Conservation (phyloP, 352 stramenopile genomes). For the Phytopythium boreale region DNA sequence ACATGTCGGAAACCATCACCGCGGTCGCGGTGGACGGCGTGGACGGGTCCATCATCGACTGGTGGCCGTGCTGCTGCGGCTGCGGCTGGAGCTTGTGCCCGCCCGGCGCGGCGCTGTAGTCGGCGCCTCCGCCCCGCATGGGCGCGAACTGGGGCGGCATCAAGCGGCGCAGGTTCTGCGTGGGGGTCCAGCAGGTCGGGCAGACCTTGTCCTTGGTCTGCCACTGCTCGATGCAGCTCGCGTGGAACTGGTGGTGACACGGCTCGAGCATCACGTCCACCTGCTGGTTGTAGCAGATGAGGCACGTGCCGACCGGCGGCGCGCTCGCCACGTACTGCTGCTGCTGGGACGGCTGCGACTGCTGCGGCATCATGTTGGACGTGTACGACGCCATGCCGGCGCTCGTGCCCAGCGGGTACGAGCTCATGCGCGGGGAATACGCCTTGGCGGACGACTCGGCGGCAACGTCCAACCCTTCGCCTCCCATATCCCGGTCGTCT, state of each 20-base stretch:
- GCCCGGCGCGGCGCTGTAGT: constrained; percentile 13
- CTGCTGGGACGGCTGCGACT: constrained; percentile 10
- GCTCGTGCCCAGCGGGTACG: constrained; percentile 21
- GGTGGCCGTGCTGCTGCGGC: constrained; percentile 6
- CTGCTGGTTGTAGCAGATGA: constrained; percentile 35
- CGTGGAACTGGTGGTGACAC: constrained; percentile 81
- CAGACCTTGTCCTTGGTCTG: constrained; percentile 78
- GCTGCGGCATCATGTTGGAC: constrained; percentile 1
- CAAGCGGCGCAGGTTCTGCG: constrained; percentile 56
- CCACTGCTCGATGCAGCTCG: constrained; percentile 65
- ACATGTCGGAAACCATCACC: constrained; percentile 5
- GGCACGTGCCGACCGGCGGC: constrained; percentile 18
- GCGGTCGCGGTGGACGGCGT: not conserved
- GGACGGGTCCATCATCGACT: not conserved
- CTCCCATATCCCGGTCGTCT: constrained; percentile 18
- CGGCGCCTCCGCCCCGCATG: constrained; percentile 5
- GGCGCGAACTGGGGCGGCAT: constrained; percentile 22
- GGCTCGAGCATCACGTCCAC: constrained; percentile 48
- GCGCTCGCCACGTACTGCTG: constrained; percentile 9
- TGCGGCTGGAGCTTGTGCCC: constrained; percentile 3
- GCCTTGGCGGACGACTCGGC: constrained; percentile 8
- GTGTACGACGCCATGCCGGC: constrained; percentile 16
- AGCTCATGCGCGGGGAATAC: constrained; percentile 18
- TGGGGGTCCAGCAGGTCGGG: constrained; percentile 68
- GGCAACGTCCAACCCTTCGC: constrained; percentile 26